Evolutionary conservation across 305 asterid species (phyloP).

Genomic region (Fraxinus sp.): DNA sequence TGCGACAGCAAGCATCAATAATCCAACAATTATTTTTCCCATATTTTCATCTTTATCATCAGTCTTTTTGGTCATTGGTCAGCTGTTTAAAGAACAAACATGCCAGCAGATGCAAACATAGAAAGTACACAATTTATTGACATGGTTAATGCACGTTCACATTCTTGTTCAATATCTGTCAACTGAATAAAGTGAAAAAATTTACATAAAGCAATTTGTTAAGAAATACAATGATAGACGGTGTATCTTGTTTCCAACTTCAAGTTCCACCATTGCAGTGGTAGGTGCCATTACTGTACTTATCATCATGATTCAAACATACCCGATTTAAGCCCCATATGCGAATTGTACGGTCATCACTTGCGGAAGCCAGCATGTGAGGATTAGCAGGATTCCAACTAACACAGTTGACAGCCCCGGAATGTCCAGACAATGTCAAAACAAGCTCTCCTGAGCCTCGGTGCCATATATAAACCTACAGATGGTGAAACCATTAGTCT

Average conservation of each 20-base stretch:
- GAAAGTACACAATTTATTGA: conserved; percentile 28
- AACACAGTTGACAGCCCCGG: conserved; percentile 79
- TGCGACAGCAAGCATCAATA: background rate
- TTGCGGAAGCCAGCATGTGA: conserved; percentile 86
- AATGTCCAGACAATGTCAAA: conserved; percentile 52
- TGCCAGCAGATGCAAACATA: background rate
- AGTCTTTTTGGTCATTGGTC: background rate
- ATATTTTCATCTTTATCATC: background rate
- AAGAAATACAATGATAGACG: conserved; percentile 29
- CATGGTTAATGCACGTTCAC: conserved; percentile 46
- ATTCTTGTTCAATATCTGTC: conserved; percentile 39
- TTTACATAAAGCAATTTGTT: conserved; percentile 49
- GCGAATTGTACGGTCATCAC: conserved; percentile 83
- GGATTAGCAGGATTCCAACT: conserved; percentile 89
- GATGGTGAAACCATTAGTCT: background rate
- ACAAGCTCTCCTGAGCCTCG: conserved; percentile 55
- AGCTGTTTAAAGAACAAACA: background rate
- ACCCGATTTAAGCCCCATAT: conserved; percentile 74
- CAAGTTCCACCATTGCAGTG: conserved; percentile 67
- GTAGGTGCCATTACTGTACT: conserved; percentile 57
- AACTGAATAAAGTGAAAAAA: conserved; percentile 40
- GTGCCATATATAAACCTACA: conserved; percentile 75
- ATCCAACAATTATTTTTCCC: background rate
- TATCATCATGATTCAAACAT: conserved; percentile 39
- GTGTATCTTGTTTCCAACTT: conserved; percentile 21